Evolutionary conservation across 1,139 yeast species (phyloP), one percentile per base, ranked within the genome.

Genomic region (Geotrichum restrictum): DNA sequence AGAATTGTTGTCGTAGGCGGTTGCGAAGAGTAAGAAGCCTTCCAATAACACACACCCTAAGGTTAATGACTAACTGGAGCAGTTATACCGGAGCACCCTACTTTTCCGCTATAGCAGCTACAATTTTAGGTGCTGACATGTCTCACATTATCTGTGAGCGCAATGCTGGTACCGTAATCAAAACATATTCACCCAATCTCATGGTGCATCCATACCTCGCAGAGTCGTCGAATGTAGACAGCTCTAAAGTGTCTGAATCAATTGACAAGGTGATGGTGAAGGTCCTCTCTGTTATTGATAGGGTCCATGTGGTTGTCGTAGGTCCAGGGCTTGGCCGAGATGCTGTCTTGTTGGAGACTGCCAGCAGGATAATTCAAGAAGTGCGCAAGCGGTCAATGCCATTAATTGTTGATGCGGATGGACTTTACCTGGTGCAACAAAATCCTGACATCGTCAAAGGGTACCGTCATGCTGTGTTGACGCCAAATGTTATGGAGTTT

Each of bases 271-370:
- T 85, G 3, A 61, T 87, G 62, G 82, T 83, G 31, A 80, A 81
- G 62, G 78, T 87, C 8, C 61, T 68, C 18, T 57, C 72, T 0
- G 66, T 91, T 33, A 69, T 93, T 34, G 75, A 76, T 36, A 72
- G 95, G 45, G 78, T 88, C 57, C 95, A 91, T 63, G 86, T 84
- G 13, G 81, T 91, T 24, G 87, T 93, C 1, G 76, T 91, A 39
- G 98, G 98, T 0, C 98, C 98, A 0, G 98, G 98, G 0, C 78
- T 89, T 57, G 98, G 98, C 0, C 73, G 98, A 45, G 96, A 88
- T 65, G 69, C 73, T 3, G 67, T 79, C 36, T 84, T 88, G 88
- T 69, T 84, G 56, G 74, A 77, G 50, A 76, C 85, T 1, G 75
- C 85, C 53, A 76, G 76, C 11, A 66, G 75, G 43, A 76, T 91